Base-by-base conservation (phyloP, 129 eudicot species). In the Escallonia rubra region DNA sequence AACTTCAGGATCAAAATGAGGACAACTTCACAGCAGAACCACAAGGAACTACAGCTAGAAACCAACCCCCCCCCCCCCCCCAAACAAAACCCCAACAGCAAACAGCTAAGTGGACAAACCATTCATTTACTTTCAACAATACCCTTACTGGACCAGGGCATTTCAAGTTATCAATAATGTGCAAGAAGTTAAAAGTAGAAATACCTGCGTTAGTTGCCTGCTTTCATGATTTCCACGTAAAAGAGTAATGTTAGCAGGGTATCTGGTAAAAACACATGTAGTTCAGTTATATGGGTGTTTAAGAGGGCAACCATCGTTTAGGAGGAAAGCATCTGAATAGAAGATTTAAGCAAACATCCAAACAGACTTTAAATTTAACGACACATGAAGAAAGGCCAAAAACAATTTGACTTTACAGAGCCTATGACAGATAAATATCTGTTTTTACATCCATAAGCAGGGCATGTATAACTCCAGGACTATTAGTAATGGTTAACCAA, bases 171-270 rank as follows among this genome's bases (percentile, higher is more conserved):
- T 39, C 14, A 70, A 45, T 8, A 49, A 23, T 74, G 58, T 52
- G 53, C 1, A 39, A 43, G 59, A 57, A 16, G 47, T 42, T 11
- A 46, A 54, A 45, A 16, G 43, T 41, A 51, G 62, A 0, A 49
- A 47, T 81, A 93, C 98, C 91, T 93, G 98, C 7, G 98, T 93
- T 46, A 93, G 80, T 66, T 93, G 98, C 77, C 98, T 86, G 76
- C 98, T 93, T 80, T 93, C 98, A 57, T 93, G 98, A 74, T 93
- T 93, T 58, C 98, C 98, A 68, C 98, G 96, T 41, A 93, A 81
- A 69, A 93, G 95, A 73, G 98, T 93, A 67, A 93, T 93, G 76
- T 93, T 82, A 47, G 96, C 98, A 65, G 98, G 98, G 77, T 89
- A 89, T 81, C 98, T 93, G 74, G 61, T 43, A 74, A 69, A 73